Percentiles rank a stretch among this genome's conserved stretches.
Conservation (phyloP, 495 filamentous ascomycete species). For the Xylaria sp. region DNA sequence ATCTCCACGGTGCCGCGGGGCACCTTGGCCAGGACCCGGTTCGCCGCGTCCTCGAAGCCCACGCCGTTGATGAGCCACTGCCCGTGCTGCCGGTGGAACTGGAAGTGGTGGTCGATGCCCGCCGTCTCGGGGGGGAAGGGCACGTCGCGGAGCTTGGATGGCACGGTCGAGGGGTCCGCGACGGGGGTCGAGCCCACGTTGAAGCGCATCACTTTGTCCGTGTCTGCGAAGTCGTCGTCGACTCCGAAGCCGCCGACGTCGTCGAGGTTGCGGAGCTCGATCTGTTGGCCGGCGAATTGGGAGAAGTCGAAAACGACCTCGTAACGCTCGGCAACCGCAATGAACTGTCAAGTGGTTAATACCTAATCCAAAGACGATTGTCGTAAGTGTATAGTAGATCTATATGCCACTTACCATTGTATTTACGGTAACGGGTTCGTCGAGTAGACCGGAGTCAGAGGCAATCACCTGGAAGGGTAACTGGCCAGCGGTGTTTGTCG, state of each 20-base stretch:
- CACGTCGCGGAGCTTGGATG: constrained; percentile 38
- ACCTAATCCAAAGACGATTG: constrained; percentile 16
- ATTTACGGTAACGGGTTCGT: constrained; percentile 38
- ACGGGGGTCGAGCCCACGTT: constrained; percentile 53
- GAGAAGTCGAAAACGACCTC: constrained; percentile 63
- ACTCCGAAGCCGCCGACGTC: constrained; percentile 49
- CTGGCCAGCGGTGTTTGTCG: constrained; percentile 27
- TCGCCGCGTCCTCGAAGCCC: constrained; percentile 55
- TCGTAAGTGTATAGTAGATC: neutral
- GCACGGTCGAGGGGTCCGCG: constrained; percentile 35
- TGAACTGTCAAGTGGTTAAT: constrained; percentile 41
- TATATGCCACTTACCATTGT: neutral
- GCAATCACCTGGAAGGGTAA: constrained; percentile 59
- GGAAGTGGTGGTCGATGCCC: constrained; percentile 52
- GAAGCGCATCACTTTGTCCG: constrained; percentile 62
- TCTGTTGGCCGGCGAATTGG: constrained; percentile 52
- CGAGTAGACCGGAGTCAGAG: constrained; percentile 58
- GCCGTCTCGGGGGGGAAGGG: constrained; percentile 42
- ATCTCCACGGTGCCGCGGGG: constrained; percentile 55
- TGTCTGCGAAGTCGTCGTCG: constrained; percentile 55
- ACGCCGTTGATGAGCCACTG: constrained; percentile 61
- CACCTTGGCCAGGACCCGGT: constrained; percentile 59
- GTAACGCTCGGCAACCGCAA: constrained; percentile 63
- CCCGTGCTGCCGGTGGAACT: constrained; percentile 36
- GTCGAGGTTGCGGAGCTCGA: constrained; percentile 54